Base-by-base conservation (phyloP, 768 basidiomycete species). In the Brasilioporus rufonigricans region DNA sequence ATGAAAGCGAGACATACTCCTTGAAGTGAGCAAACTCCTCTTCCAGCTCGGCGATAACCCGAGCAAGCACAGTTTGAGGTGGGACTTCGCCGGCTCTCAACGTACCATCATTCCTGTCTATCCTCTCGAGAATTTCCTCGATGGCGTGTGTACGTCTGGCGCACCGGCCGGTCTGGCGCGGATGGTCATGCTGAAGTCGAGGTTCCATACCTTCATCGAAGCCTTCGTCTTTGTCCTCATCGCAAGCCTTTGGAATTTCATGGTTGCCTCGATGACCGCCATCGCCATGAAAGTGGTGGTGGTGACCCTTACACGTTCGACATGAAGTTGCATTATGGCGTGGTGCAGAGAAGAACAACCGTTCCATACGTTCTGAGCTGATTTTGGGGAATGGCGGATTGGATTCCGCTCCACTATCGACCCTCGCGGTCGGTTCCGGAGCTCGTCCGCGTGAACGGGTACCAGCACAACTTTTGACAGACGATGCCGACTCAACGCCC, bases 1-100 rank as follows among this genome's bases (percentile, higher is more conserved):
- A 18, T 7, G 21, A 24, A 14, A 11, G 5, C 14, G 18, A 39
- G 40, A 75, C 85, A 27, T 60, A 98, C 97, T 88, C 85, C 73
- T 93, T 97, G 70, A 95, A 96, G 72, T 93, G 92, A 33, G 83
- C 83, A 65, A 98, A 98, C 66, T 99, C 96, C 57, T 93, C 93
- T 67, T 98, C 96, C 9, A 99, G 76, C 71, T 96, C 93, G 56
- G 87, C 70, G 29, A 98, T 74, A 12, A 97, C 92, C 4, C 89
- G 77, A 27, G 85, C 80, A 4, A 97, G 80, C 13, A 96, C 83
- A 1, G 93, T 94, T 71, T 98, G 95, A 23, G 93, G 89, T 2
- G 93, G 94, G 8, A 91, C 29, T 26, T 61, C 46, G 76, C 77
- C 39, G 27, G 59, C 44, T 45, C 55, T 56, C 40, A 70, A 47